Percentiles rank a stretch among this genome's conserved stretches.
Conservation (phyloP, 1,284 basidiomycete genomes). For the Cutaneotrichosporon cavernicola region DNA sequence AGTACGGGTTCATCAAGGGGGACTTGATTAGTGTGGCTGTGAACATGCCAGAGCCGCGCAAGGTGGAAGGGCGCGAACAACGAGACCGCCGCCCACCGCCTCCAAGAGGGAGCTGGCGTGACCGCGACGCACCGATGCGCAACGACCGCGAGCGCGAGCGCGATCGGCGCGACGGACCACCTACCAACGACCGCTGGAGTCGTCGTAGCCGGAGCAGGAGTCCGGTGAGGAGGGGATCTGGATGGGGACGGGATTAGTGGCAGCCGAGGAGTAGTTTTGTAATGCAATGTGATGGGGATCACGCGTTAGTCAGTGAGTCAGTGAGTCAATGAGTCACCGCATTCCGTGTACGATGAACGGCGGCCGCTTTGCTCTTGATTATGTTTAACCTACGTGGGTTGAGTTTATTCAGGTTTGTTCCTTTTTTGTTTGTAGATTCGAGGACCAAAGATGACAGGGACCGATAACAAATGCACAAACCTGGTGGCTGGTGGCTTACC, state of each 20-base stretch:
- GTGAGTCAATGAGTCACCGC: no score
- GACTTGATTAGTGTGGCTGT: conserved; percentile 44
- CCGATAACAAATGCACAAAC: background rate
- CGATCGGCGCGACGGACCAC: no score
- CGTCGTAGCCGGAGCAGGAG: conserved; percentile 21
- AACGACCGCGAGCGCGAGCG: background rate
- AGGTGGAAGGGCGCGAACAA: background rate
- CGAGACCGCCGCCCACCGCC: background rate
- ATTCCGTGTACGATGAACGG: no score
- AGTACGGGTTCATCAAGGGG: conserved; percentile 46
- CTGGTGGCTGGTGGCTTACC: conserved; percentile 3
- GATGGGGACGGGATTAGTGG: conserved; percentile 3
- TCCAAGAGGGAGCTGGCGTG: background rate
- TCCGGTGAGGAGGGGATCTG: conserved; percentile 21
- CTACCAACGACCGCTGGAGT: background rate
- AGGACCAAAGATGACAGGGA: no score
- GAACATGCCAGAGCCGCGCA: conserved; percentile 37
- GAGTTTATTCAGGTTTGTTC: no score
- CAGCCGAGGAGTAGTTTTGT: background rate
- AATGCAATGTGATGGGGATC: background rate
- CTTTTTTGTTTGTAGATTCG: no score
- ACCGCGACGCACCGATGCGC: conserved; percentile 1
- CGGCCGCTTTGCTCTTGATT: no score
- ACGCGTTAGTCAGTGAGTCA: background rate
- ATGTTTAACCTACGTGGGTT: no score